Base-by-base conservation (phyloP, 2,329 filamentous ascomycete genomes). In the Fusarium sp. region DNA sequence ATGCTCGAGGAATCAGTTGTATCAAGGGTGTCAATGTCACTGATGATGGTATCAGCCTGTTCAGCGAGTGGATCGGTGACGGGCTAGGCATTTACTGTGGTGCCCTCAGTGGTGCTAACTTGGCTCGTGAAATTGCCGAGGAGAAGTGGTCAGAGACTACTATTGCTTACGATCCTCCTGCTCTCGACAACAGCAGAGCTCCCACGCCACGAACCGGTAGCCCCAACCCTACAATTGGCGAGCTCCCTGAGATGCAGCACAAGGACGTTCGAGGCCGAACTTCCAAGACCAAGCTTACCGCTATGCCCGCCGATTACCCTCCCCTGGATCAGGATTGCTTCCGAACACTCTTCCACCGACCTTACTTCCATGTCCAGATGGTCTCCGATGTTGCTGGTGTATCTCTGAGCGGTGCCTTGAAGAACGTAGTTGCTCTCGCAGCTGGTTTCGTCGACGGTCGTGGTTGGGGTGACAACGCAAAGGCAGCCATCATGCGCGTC, bases 71-170 rank as follows among this genome's bases (percentile, higher is more conserved):
- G 82, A 99, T 99, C 80, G 95, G 95, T 64, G 91, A 94, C 81
- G 92, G 93, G 35, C 88, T 99, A 25, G 94, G 93, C 71, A 99
- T 99, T 81, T 99, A 99, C 87, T 97, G 95, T 79, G 96, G 96
- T 79, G 96, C 96, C 15, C 89, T 99, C 43, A 97, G 94, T 47
- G 96, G 96, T 62, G 96, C 96, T 78, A 99, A 99, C 86, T 96
- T 99, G 79, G 96, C 97, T 56, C 93, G 89, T 75, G 97, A 99
- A 83, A 96, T 99, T 78, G 96, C 96, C 2, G 89, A 91, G 75
- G 96, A 98, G 86, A 97, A 98, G 83, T 98, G 94, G 89, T 97
- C 93, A 69, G 96, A 98, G 85, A 98, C 96, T 6, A 99, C 96
- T 28, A 92, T 99, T 68, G 96, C 95, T 52, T 99, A 99, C 83